Conservation (phyloP, 73 alveolate species). For the Paramecium tetraurelia region DNA sequence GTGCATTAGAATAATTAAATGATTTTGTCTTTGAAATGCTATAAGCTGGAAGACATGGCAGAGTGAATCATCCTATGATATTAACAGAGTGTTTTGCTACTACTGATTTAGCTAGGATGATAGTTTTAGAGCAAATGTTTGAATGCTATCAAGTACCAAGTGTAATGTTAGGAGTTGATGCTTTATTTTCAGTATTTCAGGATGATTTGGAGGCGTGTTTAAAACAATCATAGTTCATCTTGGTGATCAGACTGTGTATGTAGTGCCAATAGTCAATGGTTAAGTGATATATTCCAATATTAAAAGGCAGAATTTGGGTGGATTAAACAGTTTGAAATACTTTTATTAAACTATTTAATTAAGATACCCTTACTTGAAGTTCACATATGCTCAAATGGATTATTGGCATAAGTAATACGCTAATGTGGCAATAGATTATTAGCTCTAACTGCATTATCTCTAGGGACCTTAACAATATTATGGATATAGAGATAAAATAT, state of each 20-base stretch:
- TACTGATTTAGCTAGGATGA: slow-evolving; percentile 21
- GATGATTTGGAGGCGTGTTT: background rate
- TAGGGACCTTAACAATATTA: background rate
- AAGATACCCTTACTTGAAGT: slow-evolving; percentile 26
- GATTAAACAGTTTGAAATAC: slow-evolving; percentile 20
- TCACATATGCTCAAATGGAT: background rate
- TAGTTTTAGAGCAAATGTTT: slow-evolving; percentile 38
- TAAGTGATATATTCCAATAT: slow-evolving; percentile 4
- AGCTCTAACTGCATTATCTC: background rate
- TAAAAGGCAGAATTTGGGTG: slow-evolving; percentile 23
- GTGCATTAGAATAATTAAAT: slow-evolving; percentile 24
- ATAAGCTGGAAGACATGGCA: background rate
- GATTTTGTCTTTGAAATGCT: background rate
- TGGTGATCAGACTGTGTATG: background rate
- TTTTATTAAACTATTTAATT: background rate
- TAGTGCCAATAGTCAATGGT: slow-evolving; percentile 32
- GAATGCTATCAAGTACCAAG: slow-evolving; percentile 33
- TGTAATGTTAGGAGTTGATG: slow-evolving; percentile 41
- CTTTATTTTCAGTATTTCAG: background rate
- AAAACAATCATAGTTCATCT: background rate
- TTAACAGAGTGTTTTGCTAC: slow-evolving; percentile 46
- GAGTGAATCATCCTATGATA: background rate
- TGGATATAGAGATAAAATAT: slow-evolving; percentile 46
- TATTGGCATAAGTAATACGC: slow-evolving; percentile 24
- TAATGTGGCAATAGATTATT: background rate